phyloP scores from a whole-genome alignment of 805 yeast species.

The Saccharomycopsis sp. region DNA sequence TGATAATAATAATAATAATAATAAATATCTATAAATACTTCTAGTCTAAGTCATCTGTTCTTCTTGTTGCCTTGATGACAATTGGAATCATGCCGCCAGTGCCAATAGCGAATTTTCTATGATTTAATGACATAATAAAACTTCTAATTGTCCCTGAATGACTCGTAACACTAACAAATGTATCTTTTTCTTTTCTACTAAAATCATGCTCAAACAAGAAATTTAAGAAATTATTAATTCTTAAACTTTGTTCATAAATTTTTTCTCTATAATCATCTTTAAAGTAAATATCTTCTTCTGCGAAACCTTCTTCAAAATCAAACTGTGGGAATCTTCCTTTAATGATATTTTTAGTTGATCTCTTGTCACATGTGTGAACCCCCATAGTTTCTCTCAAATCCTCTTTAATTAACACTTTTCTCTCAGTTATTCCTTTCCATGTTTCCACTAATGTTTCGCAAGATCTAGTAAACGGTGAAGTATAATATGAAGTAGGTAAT shows the following conservation, averaged over 20 bases:
- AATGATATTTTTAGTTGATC: slow-evolving; percentile 35
- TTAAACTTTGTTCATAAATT: slow-evolving; percentile 31
- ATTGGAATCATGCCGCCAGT: slow-evolving; percentile 56
- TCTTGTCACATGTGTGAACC: slow-evolving; percentile 50
- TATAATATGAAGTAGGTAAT: slow-evolving; percentile 48
- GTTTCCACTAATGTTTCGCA: slow-evolving; percentile 49
- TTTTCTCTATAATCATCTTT: slow-evolving; percentile 40
- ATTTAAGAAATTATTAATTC: slow-evolving; percentile 45
- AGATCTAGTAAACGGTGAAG: slow-evolving; percentile 60
- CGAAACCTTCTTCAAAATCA: slow-evolving; percentile 37
- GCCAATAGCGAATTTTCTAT: slow-evolving; percentile 40
- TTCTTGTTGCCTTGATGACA: slow-evolving; percentile 35
- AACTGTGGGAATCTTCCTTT: slow-evolving; percentile 34
- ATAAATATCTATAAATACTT: no score
- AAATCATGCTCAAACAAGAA: slow-evolving; percentile 31
- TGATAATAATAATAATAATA: no score
- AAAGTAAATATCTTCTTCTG: slow-evolving; percentile 40
- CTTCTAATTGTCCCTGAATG: slow-evolving; percentile 47
- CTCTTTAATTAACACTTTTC: slow-evolving; percentile 32
- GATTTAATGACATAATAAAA: slow-evolving; percentile 40
- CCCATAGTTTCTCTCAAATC: slow-evolving; percentile 57
- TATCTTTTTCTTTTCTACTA: slow-evolving; percentile 20
- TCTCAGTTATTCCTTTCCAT: slow-evolving; percentile 32
- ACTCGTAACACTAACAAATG: slow-evolving; percentile 22
- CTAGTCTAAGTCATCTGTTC: slow-evolving; percentile 17